Base-by-base conservation (phyloP, 2,329 filamentous ascomycete species). In the Colletotrichum spinosum region DNA sequence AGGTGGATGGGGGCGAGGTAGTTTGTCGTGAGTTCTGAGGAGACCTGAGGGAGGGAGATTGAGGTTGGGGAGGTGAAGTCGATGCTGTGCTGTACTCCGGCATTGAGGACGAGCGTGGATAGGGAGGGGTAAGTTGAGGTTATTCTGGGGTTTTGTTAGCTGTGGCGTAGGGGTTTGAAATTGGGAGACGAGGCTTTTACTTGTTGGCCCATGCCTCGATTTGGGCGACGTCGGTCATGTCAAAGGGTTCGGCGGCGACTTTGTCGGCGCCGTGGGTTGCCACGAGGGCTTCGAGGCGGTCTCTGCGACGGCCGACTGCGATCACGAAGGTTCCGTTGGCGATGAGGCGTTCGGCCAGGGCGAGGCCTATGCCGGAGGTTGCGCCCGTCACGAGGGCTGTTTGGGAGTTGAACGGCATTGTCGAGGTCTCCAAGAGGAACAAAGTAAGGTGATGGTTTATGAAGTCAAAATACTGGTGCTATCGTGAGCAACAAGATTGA, bases 61-160 rank as follows among this genome's bases (percentile, higher is more conserved):
- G 66, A 53, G 3, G 54, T 42, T 3, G 84, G 83, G 15, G 78
- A 72, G 6, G 79, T 74, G 70, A 88, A 83, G 72, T 85, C 75
- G 46, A 84, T 73, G 1, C 70, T 71, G 35, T 77, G 76, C 71
- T 90, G 86, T 38, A 86, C 78, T 8, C 86, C 86, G 0, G 86
- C 83, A 71, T 88, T 89, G 55, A 89, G 75, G 59, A 90, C 73
- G 34, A 90, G 71, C 68, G 81, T 82, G 74, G 88, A 86, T 35
- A 89, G 80, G 35, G 81, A 75, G 0, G 86, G 83, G 70, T 85
- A 78, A 46, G 61, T 62, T 6, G 69, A 53, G 6, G 72, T 75
- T 57, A 81, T 76, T 10, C 78, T 80, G 38, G 12, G 34, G 8
- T 8, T 15, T n/a, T 41, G 50, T 25, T 10, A 17, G 50, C 15